Evolutionary conservation across 257 asterid genomes (phyloP), one percentile per base, ranked within the genome.

Genomic region (Solanum clarkiae): DNA sequence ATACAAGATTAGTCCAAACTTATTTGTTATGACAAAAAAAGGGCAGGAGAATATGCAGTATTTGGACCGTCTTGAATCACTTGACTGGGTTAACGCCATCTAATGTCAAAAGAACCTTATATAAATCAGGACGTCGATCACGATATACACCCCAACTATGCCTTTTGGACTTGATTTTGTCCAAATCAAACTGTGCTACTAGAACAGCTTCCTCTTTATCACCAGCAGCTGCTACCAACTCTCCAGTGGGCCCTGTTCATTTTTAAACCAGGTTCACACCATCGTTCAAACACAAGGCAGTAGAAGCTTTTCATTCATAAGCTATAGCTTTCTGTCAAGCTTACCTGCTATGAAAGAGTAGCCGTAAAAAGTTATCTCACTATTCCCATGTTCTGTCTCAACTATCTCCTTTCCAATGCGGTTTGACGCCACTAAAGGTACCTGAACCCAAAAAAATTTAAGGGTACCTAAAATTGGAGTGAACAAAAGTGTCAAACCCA

Each of bases 301-400:
- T 26, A 57, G 15, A 15, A 9, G 8, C 10, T 55, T 75, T 47
- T 69, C 60, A 7, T 69, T 6, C 45, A 29, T 51, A 80, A 81
- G 42, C 59, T 24, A 60, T 69, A 82, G 42, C 1, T 62, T 47
- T 72, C 47, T 69, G 20, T 79, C 65, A 26, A 51, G 18, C 84
- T 69, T 93, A 95, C 99, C 99, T n/a, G 98, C 96, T 85, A 97
- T 92, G 81, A 97, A 97, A 20, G 98, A 95, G 82, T 94, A 94
- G 72, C 98, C 99, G 45, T 95, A 97, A 90, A 97, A 97, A 59
- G 94, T 92, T 86, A 97, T 95, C 93, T 86, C 89, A 63, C 99
- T 94, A 85, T 92, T 92, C 74, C 99, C 99, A 87, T 92, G 98
- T 71, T 95, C 98, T 22, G 98, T 97, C 92, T 89, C 87, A 59